Conservation (phyloP, 768 basidiomycete genomes). For the Pleurotus salmoneostramineus region DNA sequence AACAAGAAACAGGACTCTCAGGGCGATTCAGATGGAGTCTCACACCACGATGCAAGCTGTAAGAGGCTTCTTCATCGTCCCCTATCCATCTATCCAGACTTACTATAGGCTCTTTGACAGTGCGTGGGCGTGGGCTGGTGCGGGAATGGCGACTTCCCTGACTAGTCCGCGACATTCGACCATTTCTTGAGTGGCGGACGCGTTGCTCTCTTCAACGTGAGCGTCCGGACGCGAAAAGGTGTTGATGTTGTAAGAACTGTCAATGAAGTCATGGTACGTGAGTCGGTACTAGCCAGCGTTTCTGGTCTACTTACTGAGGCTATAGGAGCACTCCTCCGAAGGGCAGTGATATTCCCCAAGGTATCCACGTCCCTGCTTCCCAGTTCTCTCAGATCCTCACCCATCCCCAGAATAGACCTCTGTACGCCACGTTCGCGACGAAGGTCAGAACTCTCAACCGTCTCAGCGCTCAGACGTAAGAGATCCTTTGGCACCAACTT, state of each 20-base stretch:
- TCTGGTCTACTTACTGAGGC: background rate
- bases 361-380: background rate
- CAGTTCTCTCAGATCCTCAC: background rate
- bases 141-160: background rate
- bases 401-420: background rate
- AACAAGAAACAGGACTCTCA: background rate
- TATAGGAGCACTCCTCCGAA: background rate
- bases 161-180: background rate
- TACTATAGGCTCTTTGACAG: background rate
- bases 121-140: too few species aligned
- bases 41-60: background rate
- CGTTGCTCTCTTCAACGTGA: too few species aligned
- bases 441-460: background rate
- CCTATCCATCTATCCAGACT: background rate
- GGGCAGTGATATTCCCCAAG: background rate
- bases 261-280: background rate
- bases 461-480: background rate
- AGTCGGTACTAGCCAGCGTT: background rate
- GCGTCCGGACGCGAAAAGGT: background rate
- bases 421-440: background rate
- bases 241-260: background rate
- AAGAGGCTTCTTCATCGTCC: background rate
- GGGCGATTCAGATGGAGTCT: background rate
- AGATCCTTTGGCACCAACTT: background rate
- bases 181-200: background rate